Evolutionary conservation across 1,284 basidiomycete genomes (phyloP), one percentile per base, ranked within the genome.

Genomic region (Cyathus olla): DNA sequence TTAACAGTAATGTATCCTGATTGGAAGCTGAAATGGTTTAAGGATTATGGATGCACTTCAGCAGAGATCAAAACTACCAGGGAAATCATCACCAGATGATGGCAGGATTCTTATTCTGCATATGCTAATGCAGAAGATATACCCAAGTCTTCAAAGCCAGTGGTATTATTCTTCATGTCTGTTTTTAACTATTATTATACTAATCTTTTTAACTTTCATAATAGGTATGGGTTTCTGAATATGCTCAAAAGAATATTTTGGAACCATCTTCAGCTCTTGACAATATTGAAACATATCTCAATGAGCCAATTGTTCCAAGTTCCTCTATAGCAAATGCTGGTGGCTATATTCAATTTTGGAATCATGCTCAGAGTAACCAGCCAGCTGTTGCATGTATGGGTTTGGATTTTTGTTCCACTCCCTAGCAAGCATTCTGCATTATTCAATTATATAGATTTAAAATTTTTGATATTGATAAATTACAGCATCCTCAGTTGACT

Each of bases 1-100:
- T 42, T 40, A n/a, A 44, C 40, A 70, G 67, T 70, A 3, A 68
- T 72, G 63, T 69, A 64, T 48, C 69, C 70, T 29, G 67, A 72
- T 52, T 28, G 48, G 2, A 72, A 72, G 35, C 44, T 71, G 2
- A 22, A 60, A 21, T 71, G 66, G 66, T 71, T 71, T 56, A 64
- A 66, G 29, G 35, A 60, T 31, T 27, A 54, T 19, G 40, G 40
- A 2, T 27, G 27, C 21, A 40, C 29, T 26, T 2, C 39, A n/a
- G 6, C 3, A n/a, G 24, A 61, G 24, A 51, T 69, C 17, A 50
- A 55, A 24, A 28, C 52, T 17, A 64, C 67, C 35, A 55, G 57
- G 27, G 28, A 39, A 6, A 27, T 63, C 19, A 64, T 69, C 27
- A 40, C 66, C 24, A 42, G 55, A 22, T 26, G 47, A 8, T 69